Conservation (phyloP, 768 basidiomycete species). For the Tephrocybe sp. region DNA sequence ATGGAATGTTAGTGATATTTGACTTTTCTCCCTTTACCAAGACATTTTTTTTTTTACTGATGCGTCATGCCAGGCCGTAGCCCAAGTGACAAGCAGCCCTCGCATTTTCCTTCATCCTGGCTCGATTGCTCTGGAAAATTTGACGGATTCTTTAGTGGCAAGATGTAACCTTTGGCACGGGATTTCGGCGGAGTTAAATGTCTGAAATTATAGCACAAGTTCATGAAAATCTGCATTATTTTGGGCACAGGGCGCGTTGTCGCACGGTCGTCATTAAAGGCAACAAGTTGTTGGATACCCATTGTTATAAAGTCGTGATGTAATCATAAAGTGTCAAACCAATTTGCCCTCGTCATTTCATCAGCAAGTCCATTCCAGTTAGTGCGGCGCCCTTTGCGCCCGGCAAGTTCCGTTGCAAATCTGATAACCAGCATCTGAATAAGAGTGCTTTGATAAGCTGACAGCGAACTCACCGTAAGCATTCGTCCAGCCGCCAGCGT, state of each 20-base stretch:
- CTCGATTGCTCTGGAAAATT: constrained; percentile 20
- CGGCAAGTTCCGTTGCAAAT: constrained; percentile 82
- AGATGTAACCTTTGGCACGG: constrained; percentile 32
- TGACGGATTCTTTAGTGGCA: constrained; percentile 14
- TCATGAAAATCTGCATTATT: neutral
- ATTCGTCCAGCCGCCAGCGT: constrained; percentile 80
- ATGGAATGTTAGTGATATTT: constrained; percentile 28
- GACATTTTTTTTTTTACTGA: neutral
- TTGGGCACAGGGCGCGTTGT: no score
- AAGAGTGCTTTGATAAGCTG: neutral
- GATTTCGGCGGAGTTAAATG: constrained; percentile 19
- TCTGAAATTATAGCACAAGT: constrained; percentile 2
- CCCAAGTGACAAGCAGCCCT: constrained; percentile 21
- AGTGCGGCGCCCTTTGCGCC: constrained; percentile 62
- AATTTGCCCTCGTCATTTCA: constrained; percentile 73
- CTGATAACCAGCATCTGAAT: constrained; percentile 30
- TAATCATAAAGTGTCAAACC: constrained; percentile 51
- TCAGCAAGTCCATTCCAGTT: constrained; percentile 68
- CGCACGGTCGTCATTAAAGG: neutral
- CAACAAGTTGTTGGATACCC: neutral
- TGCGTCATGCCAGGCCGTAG: constrained; percentile 16
- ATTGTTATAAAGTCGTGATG: neutral
- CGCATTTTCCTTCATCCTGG: constrained; percentile 29
- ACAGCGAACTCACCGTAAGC: constrained; percentile 55
- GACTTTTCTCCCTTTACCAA: neutral